Evolutionary conservation across 2,329 filamentous ascomycete genomes (phyloP).

Genomic region (Calonectria pteridis): DNA sequence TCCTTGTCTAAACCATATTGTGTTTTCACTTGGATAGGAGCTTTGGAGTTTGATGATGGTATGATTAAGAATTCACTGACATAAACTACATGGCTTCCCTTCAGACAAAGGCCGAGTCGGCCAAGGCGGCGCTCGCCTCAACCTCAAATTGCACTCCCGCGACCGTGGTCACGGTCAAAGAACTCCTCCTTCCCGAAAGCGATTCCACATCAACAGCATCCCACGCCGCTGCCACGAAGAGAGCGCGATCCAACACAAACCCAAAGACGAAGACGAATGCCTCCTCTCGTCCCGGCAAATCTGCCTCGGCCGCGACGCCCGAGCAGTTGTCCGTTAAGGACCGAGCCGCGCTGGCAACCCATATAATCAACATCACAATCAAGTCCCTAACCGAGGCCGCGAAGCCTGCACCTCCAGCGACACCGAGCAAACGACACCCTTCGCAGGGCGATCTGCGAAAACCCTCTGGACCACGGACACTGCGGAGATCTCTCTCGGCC

Average conservation of each 20-base stretch:
- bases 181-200: constrained; percentile 56
- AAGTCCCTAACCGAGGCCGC: constrained; percentile 77
- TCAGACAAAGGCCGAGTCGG: constrained; percentile 60
- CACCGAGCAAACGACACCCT: constrained; percentile 50
- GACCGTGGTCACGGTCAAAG: constrained; percentile 61
- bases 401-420: constrained; percentile 58
- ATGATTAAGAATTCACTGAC: constrained; percentile 48
- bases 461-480: constrained; percentile 53
- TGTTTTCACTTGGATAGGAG: constrained; percentile 42
- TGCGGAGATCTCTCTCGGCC: constrained; percentile 68
- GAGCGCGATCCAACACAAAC: constrained; percentile 44
- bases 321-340: constrained; percentile 59
- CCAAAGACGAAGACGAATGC: constrained; percentile 41
- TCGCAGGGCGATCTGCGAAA: constrained; percentile 51
- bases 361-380: constrained; percentile 78
- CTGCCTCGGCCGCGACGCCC: constrained; percentile 38
- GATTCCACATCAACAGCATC: constrained; percentile 43
- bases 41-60: constrained; percentile 44
- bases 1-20: constrained; percentile 39
- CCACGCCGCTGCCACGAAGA: constrained; percentile 41
- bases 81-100: constrained; percentile 57
- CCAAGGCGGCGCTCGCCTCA: constrained; percentile 67
- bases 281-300: constrained; percentile 28
- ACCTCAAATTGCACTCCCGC: constrained; percentile 66
- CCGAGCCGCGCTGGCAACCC: constrained; percentile 76